These are phyloP conservation scores for Colletotrichum orbiculare DNA, from an alignment of 2,329 filamentous ascomycete genomes.

Conservation along the genomic window DNA sequence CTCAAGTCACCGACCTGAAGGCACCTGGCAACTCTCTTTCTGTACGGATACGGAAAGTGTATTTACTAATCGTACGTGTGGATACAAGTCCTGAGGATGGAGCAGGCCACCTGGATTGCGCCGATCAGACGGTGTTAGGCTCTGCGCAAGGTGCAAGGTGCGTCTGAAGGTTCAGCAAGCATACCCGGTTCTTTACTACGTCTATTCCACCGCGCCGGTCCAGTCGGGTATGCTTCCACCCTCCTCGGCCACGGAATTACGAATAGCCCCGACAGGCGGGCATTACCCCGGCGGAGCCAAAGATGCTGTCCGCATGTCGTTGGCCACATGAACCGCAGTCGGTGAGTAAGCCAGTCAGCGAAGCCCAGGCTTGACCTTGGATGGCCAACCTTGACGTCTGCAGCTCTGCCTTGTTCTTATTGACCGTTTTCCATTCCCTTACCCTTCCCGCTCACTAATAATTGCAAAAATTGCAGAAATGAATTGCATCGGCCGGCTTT, in stretches of 20 bases:
- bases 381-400: not conserved
- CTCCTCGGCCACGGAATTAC: conserved; percentile 28
- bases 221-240: conserved; percentile 24
- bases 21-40: too few species aligned
- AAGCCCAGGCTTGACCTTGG: conserved; percentile 13
- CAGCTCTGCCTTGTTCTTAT: conserved; percentile 29
- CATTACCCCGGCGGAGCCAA: conserved; percentile 24
- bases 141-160: conserved; percentile 13
- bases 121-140: conserved; percentile 31
- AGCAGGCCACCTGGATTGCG: conserved; percentile 6
- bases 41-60: too few species aligned
- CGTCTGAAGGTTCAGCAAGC: conserved; percentile 16
- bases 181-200: conserved; percentile 12
- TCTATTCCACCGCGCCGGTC: not conserved
- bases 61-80: too few species aligned
- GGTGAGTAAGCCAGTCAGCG: not conserved
- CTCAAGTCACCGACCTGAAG: too few species aligned
- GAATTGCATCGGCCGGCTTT: conserved; percentile 17
- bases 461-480: conserved; percentile 6
- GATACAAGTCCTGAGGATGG: too few species aligned
- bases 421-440: conserved; percentile 11
- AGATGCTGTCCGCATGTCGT: not conserved
- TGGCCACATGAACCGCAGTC: not conserved
- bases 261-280: conserved; percentile 25
- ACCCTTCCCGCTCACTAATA: conserved; percentile 12